Evolutionary conservation across 371 early-diverging fungal genomes (phyloP).

Genomic region (Zancudomyces culisetae): DNA sequence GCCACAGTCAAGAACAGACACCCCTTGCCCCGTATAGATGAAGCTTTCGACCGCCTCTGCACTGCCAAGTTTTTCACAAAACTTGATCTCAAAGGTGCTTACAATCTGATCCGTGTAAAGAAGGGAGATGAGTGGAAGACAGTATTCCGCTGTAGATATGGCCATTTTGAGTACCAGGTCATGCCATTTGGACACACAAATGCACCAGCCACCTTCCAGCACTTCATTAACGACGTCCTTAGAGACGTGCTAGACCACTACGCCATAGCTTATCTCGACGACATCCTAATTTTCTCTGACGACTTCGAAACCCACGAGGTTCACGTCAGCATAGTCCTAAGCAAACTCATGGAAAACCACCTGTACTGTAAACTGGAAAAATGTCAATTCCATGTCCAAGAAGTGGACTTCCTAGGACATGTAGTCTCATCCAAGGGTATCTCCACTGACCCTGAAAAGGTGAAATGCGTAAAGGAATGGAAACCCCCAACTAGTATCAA

Average conservation of each 20-base stretch:
- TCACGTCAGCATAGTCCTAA: constrained; percentile 15
- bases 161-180: constrained; percentile 18
- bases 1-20: constrained; percentile 3
- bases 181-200: constrained; percentile 23
- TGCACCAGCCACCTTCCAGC: constrained; percentile 3
- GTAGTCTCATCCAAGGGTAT: constrained; percentile 12
- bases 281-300: constrained; percentile 22
- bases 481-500: constrained; percentile 13
- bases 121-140: constrained; percentile 17
- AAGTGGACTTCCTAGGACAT: constrained; percentile 29
- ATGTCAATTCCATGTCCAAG: constrained; percentile 18
- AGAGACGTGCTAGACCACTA: background rate
- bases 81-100: constrained; percentile 21
- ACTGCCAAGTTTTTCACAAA: constrained; percentile 21
- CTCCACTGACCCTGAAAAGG: constrained; percentile 15
- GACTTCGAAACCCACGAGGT: constrained; percentile 9
- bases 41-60: constrained; percentile 12
- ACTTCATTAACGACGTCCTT: constrained; percentile 1
- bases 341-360: constrained; percentile 8
- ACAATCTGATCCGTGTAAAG: constrained; percentile 9
- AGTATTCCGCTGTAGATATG: constrained; percentile 16
- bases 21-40: constrained; percentile 9
- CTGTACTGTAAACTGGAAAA: constrained; percentile 22
- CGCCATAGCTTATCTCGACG: constrained; percentile 17
- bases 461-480: constrained; percentile 22